Evolutionary conservation across 169 alveolate genomes (phyloP).

Genomic region (Plasmodium yoelii): DNA sequence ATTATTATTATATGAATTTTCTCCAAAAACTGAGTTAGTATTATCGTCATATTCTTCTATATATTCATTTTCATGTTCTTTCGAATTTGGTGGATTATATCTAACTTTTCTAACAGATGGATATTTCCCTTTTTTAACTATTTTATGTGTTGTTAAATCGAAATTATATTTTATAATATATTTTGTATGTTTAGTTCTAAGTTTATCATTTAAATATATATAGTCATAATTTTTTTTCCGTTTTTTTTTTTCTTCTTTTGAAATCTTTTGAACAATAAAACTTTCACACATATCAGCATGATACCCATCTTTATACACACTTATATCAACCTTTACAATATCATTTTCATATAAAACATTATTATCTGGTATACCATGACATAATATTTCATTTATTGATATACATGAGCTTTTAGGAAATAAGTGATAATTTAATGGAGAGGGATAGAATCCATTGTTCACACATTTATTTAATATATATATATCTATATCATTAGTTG

Average conservation of each 20-base stretch:
- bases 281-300: slow-evolving; percentile 87
- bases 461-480: slow-evolving; percentile 78
- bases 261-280: slow-evolving; percentile 70
- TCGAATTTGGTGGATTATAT: slow-evolving; percentile 55
- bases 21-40: neutral
- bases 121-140: slow-evolving; percentile 25
- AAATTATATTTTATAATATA: slow-evolving; percentile 43
- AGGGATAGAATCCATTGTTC: slow-evolving; percentile 81
- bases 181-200: slow-evolving; percentile 31
- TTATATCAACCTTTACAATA: slow-evolving; percentile 81
- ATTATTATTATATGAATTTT: neutral
- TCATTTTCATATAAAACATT: slow-evolving; percentile 82
- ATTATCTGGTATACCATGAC: slow-evolving; percentile 86
- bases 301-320: slow-evolving; percentile 80
- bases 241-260: slow-evolving; percentile 47
- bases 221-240: slow-evolving; percentile 41
- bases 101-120: slow-evolving; percentile 11
- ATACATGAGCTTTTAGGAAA: slow-evolving; percentile 84
- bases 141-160: slow-evolving; percentile 28
- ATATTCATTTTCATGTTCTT: neutral
- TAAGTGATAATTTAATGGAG: slow-evolving; percentile 82
- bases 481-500: slow-evolving; percentile 83
- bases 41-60: slow-evolving; percentile 28
- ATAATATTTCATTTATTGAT: slow-evolving; percentile 82
- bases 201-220: slow-evolving; percentile 49